Percentiles rank a stretch among this genome's conserved stretches.
phyloP scores from a whole-genome alignment of 208 protist genomes.

The Lotmaria passim region DNA sequence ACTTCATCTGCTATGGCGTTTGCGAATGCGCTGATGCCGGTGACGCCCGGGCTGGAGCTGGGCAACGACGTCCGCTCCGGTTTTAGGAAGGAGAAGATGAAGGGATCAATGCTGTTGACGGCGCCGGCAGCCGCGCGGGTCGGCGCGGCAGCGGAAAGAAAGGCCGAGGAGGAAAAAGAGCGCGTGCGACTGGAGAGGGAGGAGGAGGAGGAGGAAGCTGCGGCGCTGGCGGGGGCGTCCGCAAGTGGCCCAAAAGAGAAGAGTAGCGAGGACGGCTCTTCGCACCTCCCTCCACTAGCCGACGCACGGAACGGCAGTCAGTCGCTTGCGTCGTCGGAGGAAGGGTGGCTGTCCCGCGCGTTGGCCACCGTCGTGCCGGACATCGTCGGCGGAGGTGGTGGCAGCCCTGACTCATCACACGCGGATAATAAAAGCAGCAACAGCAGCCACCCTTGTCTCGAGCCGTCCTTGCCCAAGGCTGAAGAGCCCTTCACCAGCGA shows the following conservation, averaged over 20 bases:
- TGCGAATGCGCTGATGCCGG: conserved; percentile 8
- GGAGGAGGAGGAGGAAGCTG: neutral
- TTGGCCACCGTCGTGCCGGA: conserved; percentile 24
- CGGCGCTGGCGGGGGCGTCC: neutral
- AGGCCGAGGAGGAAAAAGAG: conserved; percentile 4
- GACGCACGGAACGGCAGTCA: no score
- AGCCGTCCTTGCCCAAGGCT: neutral
- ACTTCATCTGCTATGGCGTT: conserved; percentile 12
- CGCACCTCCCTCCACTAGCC: neutral
- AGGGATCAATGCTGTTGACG: conserved; percentile 43
- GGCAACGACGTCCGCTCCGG: neutral
- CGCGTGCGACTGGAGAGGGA: neutral
- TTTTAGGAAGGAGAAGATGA: conserved; percentile 23
- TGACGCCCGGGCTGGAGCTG: conserved; percentile 12
- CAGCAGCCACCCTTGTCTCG: neutral
- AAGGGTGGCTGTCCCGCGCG: conserved; percentile 27
- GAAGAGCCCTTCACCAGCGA: conserved; percentile 6
- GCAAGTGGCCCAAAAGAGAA: neutral
- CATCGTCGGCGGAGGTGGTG: conserved; percentile 9
- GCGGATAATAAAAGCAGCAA: conserved; percentile 1
- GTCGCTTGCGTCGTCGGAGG: neutral
- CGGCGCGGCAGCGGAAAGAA: conserved; percentile 12
- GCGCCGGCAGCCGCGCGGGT: conserved; percentile 25
- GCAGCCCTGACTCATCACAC: neutral
- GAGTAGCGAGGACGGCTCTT: neutral